A percentile compares a stretch with the other conserved stretches of the same genome.
phyloP scores from a whole-genome alignment of 345 rosid species.

The Aurinia saxatilis region DNA sequence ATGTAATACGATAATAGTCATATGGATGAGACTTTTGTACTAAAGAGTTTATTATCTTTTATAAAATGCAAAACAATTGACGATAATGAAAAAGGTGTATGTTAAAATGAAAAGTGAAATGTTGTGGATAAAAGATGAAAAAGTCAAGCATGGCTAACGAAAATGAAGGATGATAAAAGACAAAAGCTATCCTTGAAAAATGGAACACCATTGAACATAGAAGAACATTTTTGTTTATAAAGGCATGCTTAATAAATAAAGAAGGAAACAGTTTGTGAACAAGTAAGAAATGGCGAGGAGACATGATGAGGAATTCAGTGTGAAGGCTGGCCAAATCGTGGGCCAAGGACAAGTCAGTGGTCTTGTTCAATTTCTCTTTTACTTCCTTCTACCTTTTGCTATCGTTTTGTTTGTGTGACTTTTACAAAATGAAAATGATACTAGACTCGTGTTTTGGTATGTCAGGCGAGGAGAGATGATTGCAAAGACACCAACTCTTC shows the following conservation, averaged over 20 bases:
- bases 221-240: background rate
- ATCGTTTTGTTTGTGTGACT: background rate
- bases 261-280: background rate
- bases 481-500: conserved; percentile 20
- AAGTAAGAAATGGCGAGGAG: conserved; percentile 26
- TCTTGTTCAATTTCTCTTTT: conserved; percentile 16
- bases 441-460: background rate
- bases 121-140: background rate
- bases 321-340: conserved; percentile 28
- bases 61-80: background rate
- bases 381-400: background rate
- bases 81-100: background rate
- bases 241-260: background rate
- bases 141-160: conserved; percentile 6
- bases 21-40: background rate
- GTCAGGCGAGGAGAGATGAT: conserved; percentile 13
- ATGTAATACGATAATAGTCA: conserved; percentile 17
- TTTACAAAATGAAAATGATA: background rate
- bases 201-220: conserved; percentile 10
- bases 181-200: background rate
- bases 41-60: background rate
- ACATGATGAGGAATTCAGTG: conserved; percentile 18
- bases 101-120: background rate
- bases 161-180: conserved; percentile 13
- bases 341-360: conserved; percentile 26